Evolutionary conservation across 371 early-diverging fungal genomes (phyloP).

Genomic region (Nematocida minor): DNA sequence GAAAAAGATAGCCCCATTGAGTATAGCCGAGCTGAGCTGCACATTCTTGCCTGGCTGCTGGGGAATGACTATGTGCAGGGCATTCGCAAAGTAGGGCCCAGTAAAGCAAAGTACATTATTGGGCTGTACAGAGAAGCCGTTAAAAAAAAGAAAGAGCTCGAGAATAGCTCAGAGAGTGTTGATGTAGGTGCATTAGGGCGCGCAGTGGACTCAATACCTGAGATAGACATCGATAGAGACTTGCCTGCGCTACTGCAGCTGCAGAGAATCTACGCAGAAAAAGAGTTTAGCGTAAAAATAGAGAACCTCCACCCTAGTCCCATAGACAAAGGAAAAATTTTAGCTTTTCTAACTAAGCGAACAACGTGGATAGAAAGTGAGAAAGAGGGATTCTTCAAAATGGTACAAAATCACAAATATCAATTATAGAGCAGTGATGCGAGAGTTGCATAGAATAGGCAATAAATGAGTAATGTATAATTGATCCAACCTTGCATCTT

Average conservation of each 20-base stretch:
- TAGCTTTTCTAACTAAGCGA: background rate
- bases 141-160: no score
- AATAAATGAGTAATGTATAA: no score
- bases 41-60: slow-evolving; percentile 77
- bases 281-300: slow-evolving; percentile 16
- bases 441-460: background rate
- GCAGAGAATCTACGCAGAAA: slow-evolving; percentile 18
- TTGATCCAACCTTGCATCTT: no score
- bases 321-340: background rate
- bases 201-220: background rate
- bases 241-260: background rate
- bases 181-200: background rate
- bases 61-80: slow-evolving; percentile 97
- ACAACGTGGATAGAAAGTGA: slow-evolving; percentile 26
- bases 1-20: slow-evolving; percentile 68
- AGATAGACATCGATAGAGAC: background rate
- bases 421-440: background rate
- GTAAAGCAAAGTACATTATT: slow-evolving; percentile 79
- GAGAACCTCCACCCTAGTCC: slow-evolving; percentile 2
- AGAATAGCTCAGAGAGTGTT: background rate
- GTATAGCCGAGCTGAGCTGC: slow-evolving; percentile 70
- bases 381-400: background rate
- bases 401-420: background rate
- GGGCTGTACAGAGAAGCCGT: slow-evolving; percentile 3
- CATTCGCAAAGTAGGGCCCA: slow-evolving; percentile 80